phyloP scores from a whole-genome alignment of 345 rosid genomes.

The Salix exigua region DNA sequence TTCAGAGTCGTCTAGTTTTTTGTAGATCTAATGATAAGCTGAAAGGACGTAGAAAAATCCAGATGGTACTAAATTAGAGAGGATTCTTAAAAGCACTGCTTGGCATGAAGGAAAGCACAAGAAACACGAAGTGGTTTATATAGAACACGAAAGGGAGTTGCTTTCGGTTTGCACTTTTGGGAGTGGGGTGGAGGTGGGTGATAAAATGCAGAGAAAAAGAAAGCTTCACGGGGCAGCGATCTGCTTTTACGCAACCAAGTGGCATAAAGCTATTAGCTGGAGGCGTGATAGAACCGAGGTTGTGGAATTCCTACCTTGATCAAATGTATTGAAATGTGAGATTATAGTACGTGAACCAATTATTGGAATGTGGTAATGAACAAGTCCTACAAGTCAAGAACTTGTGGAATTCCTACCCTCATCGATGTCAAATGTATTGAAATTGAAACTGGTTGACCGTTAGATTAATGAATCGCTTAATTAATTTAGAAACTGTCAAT shows the following conservation, averaged over 20 bases:
- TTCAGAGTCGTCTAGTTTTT: not conserved
- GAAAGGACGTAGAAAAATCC: not conserved
- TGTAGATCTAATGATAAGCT: not conserved
- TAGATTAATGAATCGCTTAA: too few species aligned
- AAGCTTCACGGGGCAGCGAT: conserved; percentile 12
- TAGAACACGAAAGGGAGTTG: not conserved
- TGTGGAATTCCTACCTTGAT: too few species aligned
- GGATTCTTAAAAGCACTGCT: not conserved
- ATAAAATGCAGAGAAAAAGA: not conserved
- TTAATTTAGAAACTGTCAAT: too few species aligned
- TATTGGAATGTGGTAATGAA: not conserved
- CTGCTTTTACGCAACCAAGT: not conserved
- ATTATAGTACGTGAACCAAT: not conserved
- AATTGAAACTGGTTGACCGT: too few species aligned
- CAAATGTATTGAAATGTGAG: not conserved
- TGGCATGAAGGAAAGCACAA: conserved; percentile 7
- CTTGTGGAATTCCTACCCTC: too few species aligned
- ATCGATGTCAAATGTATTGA: too few species aligned
- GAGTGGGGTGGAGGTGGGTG: conserved; percentile 14
- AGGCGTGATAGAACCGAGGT: not conserved
- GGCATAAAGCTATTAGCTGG: not conserved
- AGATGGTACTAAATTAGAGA: not conserved
- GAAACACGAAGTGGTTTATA: not conserved
- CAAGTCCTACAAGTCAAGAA: not conserved
- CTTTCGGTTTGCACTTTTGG: conserved; percentile 1